Base-by-base conservation (phyloP, 108 stramenopile genomes). In the Bacterosira constricta region DNA sequence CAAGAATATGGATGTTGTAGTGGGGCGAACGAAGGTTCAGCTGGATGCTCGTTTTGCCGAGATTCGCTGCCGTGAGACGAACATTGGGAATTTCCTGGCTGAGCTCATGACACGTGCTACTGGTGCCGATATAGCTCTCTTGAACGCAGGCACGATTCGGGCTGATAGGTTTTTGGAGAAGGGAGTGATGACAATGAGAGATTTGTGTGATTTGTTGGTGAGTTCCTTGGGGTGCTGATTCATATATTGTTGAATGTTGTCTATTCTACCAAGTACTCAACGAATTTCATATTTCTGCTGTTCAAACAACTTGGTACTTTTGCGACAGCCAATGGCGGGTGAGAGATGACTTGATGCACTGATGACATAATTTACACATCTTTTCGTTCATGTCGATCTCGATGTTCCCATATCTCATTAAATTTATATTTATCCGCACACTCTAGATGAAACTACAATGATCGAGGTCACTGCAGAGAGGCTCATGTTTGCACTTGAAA, bases 101-200 rank as follows among this genome's bases (percentile, higher is more conserved):
- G 75, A 80, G 65, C 34, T 87, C 2, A 71, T 84, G 75, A 20
- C 83, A 12, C 32, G 71, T 18, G 77, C 75, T 4, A 70, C 71
- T 0, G 31, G 51, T 41, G 65, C 73, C 10, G 84, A 85, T 60
- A 37, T 83, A n/a, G 71, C 80, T 4, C 1, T 86, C 4, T 39
- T 86, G 27, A 83, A 83, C 27, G 29, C 80, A n/a, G 86, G 86
- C 26, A 70, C 86, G 1, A 65, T 86, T 23, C 30, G 86, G 23
- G 71, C 80, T 4, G 83, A 86, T 65, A 21, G 55, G n/a, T 51
- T 82, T 20, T 39, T 79, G 12, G 59, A 53, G 36, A 32, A 37
- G 31, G 69, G 73, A 6, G 37, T 29, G 4, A 42, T 65, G 4
- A 75, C 44, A 20, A 46, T 73, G 37, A 41, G 35, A 46, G 67